phyloP scores from a whole-genome alignment of 305 asterid genomes.

The Fraxinus paxiana region DNA sequence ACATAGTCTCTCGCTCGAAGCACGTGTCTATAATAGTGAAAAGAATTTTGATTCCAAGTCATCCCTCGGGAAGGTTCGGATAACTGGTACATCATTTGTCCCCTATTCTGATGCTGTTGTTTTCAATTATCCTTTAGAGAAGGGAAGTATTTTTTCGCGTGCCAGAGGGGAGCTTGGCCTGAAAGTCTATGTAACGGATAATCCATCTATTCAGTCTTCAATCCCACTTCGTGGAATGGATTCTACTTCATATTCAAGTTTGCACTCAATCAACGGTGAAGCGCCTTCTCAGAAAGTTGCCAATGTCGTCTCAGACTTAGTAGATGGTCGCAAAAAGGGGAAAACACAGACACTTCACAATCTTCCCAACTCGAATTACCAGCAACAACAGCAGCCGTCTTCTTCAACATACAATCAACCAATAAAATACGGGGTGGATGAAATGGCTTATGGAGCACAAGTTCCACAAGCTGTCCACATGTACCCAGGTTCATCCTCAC shows the following conservation, averaged over 20 bases:
- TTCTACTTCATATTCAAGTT: constrained; percentile 22
- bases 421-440: constrained; percentile 34
- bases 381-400: constrained; percentile 3
- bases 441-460: constrained; percentile 53
- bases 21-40: constrained; percentile 52
- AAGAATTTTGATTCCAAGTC: constrained; percentile 44
- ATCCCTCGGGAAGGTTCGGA: constrained; percentile 66
- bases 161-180: constrained; percentile 75
- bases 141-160: constrained; percentile 56
- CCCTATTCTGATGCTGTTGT: constrained; percentile 68
- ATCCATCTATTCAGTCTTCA: constrained; percentile 51
- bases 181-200: constrained; percentile 64
- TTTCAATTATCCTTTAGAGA: constrained; percentile 73
- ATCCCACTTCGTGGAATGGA: constrained; percentile 38
- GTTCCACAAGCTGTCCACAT: constrained; percentile 37
- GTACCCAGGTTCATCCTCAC: constrained; percentile 48
- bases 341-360: constrained; percentile 42
- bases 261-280: constrained; percentile 34
- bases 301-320: constrained; percentile 16
- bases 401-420: constrained; percentile 32
- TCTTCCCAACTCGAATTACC: constrained; percentile 36
- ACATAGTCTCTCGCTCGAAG: constrained; percentile 57
- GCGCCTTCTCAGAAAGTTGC: background rate
- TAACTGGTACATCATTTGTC: constrained; percentile 63
- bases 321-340: constrained; percentile 38